phyloP scores from a whole-genome alignment of 1,284 basidiomycete species.

The Rhodotorula sp. region DNA sequence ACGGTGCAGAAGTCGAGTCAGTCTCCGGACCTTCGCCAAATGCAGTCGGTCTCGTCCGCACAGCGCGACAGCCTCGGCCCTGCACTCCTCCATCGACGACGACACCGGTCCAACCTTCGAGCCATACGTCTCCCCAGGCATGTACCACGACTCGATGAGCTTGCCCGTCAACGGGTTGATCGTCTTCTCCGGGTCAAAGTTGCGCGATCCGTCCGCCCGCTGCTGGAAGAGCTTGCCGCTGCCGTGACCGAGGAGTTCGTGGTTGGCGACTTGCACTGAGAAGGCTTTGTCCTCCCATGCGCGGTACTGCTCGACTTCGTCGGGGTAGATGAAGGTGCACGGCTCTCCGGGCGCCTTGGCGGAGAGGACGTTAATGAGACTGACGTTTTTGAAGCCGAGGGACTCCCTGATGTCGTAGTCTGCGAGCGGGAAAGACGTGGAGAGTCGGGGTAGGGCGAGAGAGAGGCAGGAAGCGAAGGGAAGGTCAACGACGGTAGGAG shows the following conservation, averaged over 20 bases:
- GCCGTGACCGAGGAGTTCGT: slow-evolving; percentile 38
- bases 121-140: slow-evolving; percentile 52
- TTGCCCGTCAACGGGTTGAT: slow-evolving; percentile 81
- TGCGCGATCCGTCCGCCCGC: slow-evolving; percentile 67
- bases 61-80: slow-evolving; percentile 75
- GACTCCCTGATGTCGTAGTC: slow-evolving; percentile 72
- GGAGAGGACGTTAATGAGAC: slow-evolving; percentile 66
- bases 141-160: slow-evolving; percentile 76
- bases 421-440: not conserved
- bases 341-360: slow-evolving; percentile 75
- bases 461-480: not conserved
- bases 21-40: too few relatives aligned
- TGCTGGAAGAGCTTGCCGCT: slow-evolving; percentile 78
- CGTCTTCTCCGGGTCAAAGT: slow-evolving; percentile 71
- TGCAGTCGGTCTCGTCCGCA: slow-evolving; percentile 44
- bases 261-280: slow-evolving; percentile 60
- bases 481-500: slow-evolving; percentile 50
- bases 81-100: slow-evolving; percentile 70
- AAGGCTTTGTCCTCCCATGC: slow-evolving; percentile 72
- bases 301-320: slow-evolving; percentile 66
- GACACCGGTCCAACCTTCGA: slow-evolving; percentile 66
- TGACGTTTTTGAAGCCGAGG: slow-evolving; percentile 65
- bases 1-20: too few relatives aligned
- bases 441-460: too few relatives aligned
- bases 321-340: slow-evolving; percentile 71